Percentiles rank a stretch among this genome's conserved stretches.
phyloP scores from a whole-genome alignment of 495 filamentous ascomycete genomes.

The Xylaria nigripes region DNA sequence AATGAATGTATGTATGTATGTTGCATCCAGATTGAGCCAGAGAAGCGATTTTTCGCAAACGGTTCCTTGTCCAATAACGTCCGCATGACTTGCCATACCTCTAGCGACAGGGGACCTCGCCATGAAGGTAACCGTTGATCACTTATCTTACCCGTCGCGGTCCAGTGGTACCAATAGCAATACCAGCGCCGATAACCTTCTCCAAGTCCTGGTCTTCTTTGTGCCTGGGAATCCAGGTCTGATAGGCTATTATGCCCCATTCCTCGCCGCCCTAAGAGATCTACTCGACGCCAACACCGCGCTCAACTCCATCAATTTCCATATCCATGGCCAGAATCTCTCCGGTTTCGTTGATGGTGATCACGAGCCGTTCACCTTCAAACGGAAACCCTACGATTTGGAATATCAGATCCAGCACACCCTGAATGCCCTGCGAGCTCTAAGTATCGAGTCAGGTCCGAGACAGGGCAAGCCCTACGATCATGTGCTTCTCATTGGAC shows the following conservation, averaged over 20 bases:
- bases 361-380: slow-evolving; percentile 31
- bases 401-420: slow-evolving; percentile 52
- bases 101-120: not conserved
- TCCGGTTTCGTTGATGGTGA: slow-evolving; percentile 58
- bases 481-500: slow-evolving; percentile 68
- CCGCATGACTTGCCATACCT: too few species aligned
- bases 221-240: slow-evolving; percentile 85
- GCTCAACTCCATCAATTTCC: slow-evolving; percentile 25
- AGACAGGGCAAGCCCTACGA: slow-evolving; percentile 24
- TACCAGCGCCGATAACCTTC: not conserved
- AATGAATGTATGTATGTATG: too few species aligned
- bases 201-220: slow-evolving; percentile 46
- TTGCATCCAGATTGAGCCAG: too few species aligned
- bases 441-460: slow-evolving; percentile 13
- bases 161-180: not conserved
- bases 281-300: slow-evolving; percentile 26
- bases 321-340: slow-evolving; percentile 64
- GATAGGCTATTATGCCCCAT: slow-evolving; percentile 69
- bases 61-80: too few species aligned
- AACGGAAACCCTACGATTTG: slow-evolving; percentile 40
- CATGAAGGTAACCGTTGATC: slow-evolving; percentile 7
- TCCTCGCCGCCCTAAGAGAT: slow-evolving; percentile 42
- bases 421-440: slow-evolving; percentile 23
- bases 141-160: slow-evolving; percentile 16
- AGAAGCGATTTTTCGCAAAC: too few species aligned